phyloP scores from a whole-genome alignment of 768 basidiomycete genomes.

The Termitomyces sp. region DNA sequence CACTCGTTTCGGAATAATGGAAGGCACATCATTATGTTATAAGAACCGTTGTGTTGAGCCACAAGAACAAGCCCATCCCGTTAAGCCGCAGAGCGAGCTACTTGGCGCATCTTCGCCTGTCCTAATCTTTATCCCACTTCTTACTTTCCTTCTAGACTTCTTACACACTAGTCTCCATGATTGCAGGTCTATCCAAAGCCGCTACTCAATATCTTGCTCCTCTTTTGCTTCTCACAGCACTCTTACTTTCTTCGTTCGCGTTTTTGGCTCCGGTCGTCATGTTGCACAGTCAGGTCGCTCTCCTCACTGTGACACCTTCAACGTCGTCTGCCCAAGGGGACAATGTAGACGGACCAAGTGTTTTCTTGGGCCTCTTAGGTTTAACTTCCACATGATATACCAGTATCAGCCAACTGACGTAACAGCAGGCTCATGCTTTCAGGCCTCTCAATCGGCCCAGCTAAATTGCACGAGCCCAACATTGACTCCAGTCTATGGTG shows the following conservation, averaged over 20 bases:
- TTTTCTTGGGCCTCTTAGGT: constrained; percentile 66
- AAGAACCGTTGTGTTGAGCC: background rate
- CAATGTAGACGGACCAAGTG: constrained; percentile 58
- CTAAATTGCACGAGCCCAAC: constrained; percentile 53
- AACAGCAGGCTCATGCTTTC: constrained; percentile 63
- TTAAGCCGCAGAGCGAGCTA: constrained; percentile 24
- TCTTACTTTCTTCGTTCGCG: constrained; percentile 60
- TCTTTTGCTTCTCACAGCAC: constrained; percentile 55
- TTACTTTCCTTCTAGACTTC: background rate
- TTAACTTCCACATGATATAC: constrained; percentile 7
- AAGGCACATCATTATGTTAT: background rate
- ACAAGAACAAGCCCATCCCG: constrained; percentile 10
- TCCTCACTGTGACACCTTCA: constrained; percentile 61
- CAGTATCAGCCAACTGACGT: background rate
- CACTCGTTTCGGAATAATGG: constrained; percentile 7
- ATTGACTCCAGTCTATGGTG: constrained; percentile 59
- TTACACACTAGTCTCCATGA: constrained; percentile 40
- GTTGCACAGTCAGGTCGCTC: constrained; percentile 55
- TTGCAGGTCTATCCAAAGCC: constrained; percentile 63
- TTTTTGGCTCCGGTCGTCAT: constrained; percentile 62
- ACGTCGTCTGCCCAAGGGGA: constrained; percentile 24
- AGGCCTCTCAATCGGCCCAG: constrained; percentile 36
- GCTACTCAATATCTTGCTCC: constrained; percentile 65
- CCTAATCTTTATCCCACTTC: background rate
- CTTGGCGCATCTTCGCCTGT: constrained; percentile 7